Evolutionary conservation across 257 asterid species (phyloP).

Genomic region (Anisodus tanguticus): DNA sequence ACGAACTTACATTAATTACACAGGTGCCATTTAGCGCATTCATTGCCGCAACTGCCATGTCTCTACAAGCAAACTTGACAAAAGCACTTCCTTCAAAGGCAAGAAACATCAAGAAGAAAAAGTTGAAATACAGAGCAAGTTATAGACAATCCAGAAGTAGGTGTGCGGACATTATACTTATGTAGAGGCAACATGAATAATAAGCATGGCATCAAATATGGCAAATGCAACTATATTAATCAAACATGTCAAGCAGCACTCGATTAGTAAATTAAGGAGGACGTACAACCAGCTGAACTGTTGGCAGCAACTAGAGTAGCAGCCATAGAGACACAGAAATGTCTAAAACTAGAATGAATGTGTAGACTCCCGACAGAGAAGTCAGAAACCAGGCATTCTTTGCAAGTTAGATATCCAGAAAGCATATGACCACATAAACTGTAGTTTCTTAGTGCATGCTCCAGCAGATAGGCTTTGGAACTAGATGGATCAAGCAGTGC

Average conservation of each 20-base stretch:
- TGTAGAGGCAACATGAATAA: constrained; percentile 5
- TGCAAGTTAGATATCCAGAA: too few species aligned
- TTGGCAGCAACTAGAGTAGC: constrained; percentile 17
- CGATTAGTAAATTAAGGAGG: neutral
- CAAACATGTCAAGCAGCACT: constrained; percentile 15
- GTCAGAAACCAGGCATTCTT: too few species aligned
- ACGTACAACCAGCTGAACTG: neutral
- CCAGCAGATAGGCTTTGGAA: too few species aligned
- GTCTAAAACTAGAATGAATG: neutral
- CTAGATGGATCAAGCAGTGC: too few species aligned
- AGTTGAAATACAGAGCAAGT: constrained; percentile 11
- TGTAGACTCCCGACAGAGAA: too few species aligned
- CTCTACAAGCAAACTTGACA: constrained; percentile 69
- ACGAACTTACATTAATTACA: constrained; percentile 66
- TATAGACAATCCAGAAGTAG: constrained; percentile 34
- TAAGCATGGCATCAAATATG: constrained; percentile 16
- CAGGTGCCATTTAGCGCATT: constrained; percentile 74
- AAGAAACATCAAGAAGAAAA: constrained; percentile 42
- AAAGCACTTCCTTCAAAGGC: constrained; percentile 76
- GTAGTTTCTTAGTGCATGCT: too few species aligned
- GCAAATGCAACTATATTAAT: constrained; percentile 13
- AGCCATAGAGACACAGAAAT: neutral
- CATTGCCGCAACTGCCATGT: constrained; percentile 91
- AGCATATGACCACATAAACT: too few species aligned
- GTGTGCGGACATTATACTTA: constrained; percentile 12